phyloP scores from a whole-genome alignment of 345 rosid genomes.

The Melaleuca alternifolia region DNA sequence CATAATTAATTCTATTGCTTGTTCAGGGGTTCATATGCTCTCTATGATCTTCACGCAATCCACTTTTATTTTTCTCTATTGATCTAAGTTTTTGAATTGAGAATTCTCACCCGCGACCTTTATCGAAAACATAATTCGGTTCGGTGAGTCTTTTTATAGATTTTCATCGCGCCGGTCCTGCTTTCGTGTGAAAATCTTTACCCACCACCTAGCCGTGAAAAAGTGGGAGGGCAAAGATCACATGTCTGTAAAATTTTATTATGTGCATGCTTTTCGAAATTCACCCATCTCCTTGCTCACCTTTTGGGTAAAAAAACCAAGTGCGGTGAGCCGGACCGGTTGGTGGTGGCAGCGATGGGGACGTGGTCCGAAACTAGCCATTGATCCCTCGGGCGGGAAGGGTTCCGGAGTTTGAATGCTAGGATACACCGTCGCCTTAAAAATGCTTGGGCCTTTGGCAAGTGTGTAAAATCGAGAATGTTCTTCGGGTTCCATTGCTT shows the following conservation, averaged over 20 bases:
- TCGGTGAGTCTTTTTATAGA: rapidly evolving
- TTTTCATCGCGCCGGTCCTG: not conserved
- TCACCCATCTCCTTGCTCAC: not conserved
- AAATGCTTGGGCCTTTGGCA: not conserved
- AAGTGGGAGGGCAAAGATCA: no score
- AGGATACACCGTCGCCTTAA: not conserved
- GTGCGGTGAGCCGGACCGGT: not conserved
- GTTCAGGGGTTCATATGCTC: not conserved
- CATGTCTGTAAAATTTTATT: no score
- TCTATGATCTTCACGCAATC: rapidly evolving
- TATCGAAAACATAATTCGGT: not conserved
- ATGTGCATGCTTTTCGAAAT: not conserved
- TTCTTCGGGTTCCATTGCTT: not conserved
- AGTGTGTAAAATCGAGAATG: not conserved
- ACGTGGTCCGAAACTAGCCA: not conserved
- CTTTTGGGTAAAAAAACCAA: not conserved
- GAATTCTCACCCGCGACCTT: rapidly evolving
- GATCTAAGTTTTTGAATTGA: not conserved
- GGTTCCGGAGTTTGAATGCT: not conserved
- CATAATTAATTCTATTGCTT: not conserved
- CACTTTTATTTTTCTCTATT: no score
- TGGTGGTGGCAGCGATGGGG: not conserved
- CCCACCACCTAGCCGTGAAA: no score
- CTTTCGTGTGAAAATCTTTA: not conserved
- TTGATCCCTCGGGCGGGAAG: not conserved